Percentiles rank a stretch among this genome's conserved stretches.
Conservation (phyloP, 2,329 filamentous ascomycete genomes). For the Aureobasidium mangrovei region DNA sequence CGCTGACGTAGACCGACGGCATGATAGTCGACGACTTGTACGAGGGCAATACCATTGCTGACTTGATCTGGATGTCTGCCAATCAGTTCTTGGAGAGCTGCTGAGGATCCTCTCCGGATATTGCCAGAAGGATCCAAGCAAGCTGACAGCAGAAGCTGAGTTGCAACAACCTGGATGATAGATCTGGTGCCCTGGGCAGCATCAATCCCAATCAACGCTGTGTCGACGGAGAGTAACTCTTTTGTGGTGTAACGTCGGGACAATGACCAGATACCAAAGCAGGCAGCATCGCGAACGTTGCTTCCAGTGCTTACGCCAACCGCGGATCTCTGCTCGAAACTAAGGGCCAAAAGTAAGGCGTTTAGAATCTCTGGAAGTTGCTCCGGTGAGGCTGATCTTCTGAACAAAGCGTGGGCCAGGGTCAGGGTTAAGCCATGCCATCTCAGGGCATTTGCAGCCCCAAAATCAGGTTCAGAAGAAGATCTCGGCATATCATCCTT, state of each 20-base stretch:
- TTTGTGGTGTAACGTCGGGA: constrained; percentile 75
- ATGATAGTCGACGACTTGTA: constrained; percentile 89
- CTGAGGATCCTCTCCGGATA: constrained; percentile 83
- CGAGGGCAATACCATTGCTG: constrained; percentile 69
- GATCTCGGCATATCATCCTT: constrained; percentile 52
- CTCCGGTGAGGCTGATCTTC: constrained; percentile 63
- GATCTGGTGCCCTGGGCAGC: neutral
- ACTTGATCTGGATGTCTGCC: constrained; percentile 86
- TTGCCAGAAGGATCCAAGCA: constrained; percentile 88
- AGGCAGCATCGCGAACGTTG: constrained; percentile 89
- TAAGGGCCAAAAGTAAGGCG: constrained; percentile 67
- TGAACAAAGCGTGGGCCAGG: constrained; percentile 76
- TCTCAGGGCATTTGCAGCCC: constrained; percentile 67
- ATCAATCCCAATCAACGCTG: neutral
- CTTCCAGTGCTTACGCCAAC: constrained; percentile 79
- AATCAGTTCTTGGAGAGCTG: constrained; percentile 86
- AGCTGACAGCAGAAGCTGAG: constrained; percentile 70
- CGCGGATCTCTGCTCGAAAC: constrained; percentile 79
- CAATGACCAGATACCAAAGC: constrained; percentile 91
- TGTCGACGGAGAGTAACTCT: constrained; percentile 61
- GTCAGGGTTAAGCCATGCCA: constrained; percentile 94
- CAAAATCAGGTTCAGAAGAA: constrained; percentile 48
- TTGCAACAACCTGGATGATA: constrained; percentile 59
- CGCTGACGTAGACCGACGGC: constrained; percentile 78
- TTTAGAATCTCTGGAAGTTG: constrained; percentile 67